phyloP scores from a whole-genome alignment of 192 early-diverging fungal species.

The Lunasporangiospora selenospora region DNA sequence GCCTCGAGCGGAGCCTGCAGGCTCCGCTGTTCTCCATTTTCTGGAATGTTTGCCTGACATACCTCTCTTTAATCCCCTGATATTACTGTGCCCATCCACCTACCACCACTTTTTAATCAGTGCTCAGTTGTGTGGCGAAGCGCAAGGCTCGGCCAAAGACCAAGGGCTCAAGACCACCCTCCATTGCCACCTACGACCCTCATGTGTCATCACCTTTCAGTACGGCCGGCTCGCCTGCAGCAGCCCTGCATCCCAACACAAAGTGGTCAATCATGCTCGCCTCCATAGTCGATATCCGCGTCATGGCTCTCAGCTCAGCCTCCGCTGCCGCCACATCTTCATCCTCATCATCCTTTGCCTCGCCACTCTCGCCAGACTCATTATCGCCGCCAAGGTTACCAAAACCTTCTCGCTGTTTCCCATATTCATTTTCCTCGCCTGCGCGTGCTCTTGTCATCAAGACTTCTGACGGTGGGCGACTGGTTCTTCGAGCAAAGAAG shows the following conservation, averaged over 20 bases:
- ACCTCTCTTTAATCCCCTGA: not conserved
- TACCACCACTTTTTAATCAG: not conserved
- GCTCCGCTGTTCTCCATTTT: no score
- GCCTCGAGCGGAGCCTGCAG: no score
- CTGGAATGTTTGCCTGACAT: no score
- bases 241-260: constrained; percentile 33
- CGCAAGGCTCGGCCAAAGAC: constrained; percentile 19
- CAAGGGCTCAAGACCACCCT: no score
- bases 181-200: constrained; percentile 38
- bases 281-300: constrained; percentile 8
- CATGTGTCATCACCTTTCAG: constrained; percentile 32
- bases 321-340: no score
- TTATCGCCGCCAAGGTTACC: no score
- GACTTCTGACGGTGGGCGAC: constrained; percentile 18
- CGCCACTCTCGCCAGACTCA: no score
- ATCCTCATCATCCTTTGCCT: no score
- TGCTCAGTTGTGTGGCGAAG: constrained; percentile 18
- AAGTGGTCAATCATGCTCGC: constrained; percentile 32
- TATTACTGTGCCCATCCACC: not conserved
- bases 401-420: constrained; percentile 9
- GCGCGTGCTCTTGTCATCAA: constrained; percentile 14
- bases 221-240: constrained; percentile 8
- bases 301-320: constrained; percentile 10
- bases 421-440: not conserved
- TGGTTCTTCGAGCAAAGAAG: constrained; percentile 24